These are phyloP conservation scores for Leptographium wingfieldii DNA, from an alignment of 2,329 filamentous ascomycete species.

Conservation along the genomic window DNA sequence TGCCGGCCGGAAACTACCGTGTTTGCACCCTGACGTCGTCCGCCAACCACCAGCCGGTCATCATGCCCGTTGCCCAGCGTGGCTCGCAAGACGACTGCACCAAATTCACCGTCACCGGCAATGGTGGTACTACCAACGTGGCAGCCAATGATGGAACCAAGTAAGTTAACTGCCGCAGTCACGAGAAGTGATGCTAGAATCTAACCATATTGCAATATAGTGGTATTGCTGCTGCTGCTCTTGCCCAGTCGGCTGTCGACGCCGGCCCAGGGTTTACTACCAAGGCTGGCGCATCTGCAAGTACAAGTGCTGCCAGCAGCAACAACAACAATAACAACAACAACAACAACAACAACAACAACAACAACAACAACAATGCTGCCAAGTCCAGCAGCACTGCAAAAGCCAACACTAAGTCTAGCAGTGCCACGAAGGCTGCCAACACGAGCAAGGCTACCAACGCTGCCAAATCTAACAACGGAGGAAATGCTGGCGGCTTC, in stretches of 20 bases:
- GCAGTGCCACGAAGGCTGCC: not conserved
- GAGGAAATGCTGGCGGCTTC: too few species aligned
- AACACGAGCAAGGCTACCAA: not conserved
- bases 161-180: not conserved
- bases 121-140: constrained; percentile 15
- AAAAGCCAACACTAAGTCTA: not conserved
- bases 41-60: constrained; percentile 30
- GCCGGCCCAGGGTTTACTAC: constrained; percentile 15
- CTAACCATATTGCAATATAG: not conserved
- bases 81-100: constrained; percentile 33
- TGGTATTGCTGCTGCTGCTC: constrained; percentile 13
- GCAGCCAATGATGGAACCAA: constrained; percentile 18
- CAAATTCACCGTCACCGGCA: constrained; percentile 25
- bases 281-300: constrained; percentile 6
- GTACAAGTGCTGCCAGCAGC: constrained; percentile 5
- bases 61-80: constrained; percentile 31
- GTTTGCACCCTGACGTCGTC: constrained; percentile 29
- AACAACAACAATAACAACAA: constrained; percentile 2
- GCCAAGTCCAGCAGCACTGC: not conserved
- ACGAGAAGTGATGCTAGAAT: too few species aligned
- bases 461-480: not conserved
- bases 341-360: constrained; percentile 5
- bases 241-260: constrained; percentile 14
- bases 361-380: constrained; percentile 5
- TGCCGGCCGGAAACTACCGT: constrained; percentile 29